Percentiles rank a stretch among this genome's conserved stretches.
phyloP scores from a whole-genome alignment of 768 basidiomycete genomes.

The Pisolithus sp. region DNA sequence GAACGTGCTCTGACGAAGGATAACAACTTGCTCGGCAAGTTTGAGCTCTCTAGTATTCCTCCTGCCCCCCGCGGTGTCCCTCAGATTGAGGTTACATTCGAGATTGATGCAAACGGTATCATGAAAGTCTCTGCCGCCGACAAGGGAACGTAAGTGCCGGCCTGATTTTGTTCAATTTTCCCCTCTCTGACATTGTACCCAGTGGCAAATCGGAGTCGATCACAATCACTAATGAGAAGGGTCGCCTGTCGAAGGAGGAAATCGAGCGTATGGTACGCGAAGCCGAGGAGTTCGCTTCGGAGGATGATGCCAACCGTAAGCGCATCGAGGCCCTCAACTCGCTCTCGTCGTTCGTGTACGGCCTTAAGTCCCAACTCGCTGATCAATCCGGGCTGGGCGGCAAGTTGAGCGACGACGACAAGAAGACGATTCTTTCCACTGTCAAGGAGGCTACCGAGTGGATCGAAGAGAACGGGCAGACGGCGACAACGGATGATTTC shows the following conservation, averaged over 20 bases:
- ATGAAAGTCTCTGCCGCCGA: conserved; percentile 91
- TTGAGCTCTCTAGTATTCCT: conserved; percentile 88
- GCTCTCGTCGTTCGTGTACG: conserved; percentile 77
- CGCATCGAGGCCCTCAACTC: conserved; percentile 82
- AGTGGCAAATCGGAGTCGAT: conserved; percentile 84
- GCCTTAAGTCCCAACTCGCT: conserved; percentile 78
- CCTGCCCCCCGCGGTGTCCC: conserved; percentile 95
- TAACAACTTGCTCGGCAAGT: conserved; percentile 97
- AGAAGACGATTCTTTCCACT: conserved; percentile 71
- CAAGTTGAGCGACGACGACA: conserved; percentile 76
- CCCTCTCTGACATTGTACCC: background rate
- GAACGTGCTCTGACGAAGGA: conserved; percentile 97
- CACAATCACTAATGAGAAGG: conserved; percentile 95
- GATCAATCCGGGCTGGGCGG: conserved; percentile 90
- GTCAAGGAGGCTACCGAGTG: conserved; percentile 90
- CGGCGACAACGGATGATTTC: conserved; percentile 77
- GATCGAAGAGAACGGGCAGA: conserved; percentile 78
- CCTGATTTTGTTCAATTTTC: background rate
- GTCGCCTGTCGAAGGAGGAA: conserved; percentile 81
- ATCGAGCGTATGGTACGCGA: conserved; percentile 96
- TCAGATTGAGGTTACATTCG: conserved; percentile 95
- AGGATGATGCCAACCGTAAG: conserved; percentile 75
- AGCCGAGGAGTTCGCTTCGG: conserved; percentile 83
- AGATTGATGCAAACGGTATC: conserved; percentile 93
- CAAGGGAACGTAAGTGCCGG: conserved; percentile 75